Evolutionary conservation across 345 rosid genomes (phyloP).

Genomic region (Camelina neglecta): DNA sequence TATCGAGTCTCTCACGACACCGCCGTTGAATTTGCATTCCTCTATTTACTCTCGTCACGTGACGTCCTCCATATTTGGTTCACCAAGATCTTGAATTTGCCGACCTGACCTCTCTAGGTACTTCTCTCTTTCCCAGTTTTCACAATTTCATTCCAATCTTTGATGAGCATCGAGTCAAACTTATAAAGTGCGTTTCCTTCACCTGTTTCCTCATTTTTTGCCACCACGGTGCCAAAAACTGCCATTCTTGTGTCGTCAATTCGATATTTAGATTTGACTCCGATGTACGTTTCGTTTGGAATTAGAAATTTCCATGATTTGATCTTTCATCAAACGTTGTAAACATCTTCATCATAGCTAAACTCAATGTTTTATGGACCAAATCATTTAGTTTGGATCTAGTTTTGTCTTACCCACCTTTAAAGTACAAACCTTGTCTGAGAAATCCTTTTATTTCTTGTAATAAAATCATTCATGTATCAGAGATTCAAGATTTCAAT

Average conservation of each 20-base stretch:
- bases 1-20: constrained; percentile 5
- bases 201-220: constrained; percentile 3
- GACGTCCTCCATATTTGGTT: constrained; percentile 35
- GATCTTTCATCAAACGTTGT: not conserved
- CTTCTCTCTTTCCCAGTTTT: constrained; percentile 16
- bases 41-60: constrained; percentile 37
- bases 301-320: no score
- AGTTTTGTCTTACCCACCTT: not conserved
- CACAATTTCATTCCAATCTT: not conserved
- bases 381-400: constrained; percentile 20
- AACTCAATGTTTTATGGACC: not conserved
- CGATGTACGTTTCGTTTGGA: not conserved
- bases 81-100: constrained; percentile 27
- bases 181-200: constrained; percentile 20
- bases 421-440: not conserved
- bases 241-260: not conserved
- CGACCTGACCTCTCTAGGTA: constrained; percentile 24
- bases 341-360: constrained; percentile 3
- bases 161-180: constrained; percentile 38
- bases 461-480: not conserved
- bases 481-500: not conserved
- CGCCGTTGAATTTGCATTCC: constrained; percentile 35
- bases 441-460: not conserved
- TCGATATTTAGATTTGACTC: not conserved
- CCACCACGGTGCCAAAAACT: not conserved